Evolutionary conservation across 1,139 yeast genomes (phyloP).

Genomic region (Arxiozyma telluris): DNA sequence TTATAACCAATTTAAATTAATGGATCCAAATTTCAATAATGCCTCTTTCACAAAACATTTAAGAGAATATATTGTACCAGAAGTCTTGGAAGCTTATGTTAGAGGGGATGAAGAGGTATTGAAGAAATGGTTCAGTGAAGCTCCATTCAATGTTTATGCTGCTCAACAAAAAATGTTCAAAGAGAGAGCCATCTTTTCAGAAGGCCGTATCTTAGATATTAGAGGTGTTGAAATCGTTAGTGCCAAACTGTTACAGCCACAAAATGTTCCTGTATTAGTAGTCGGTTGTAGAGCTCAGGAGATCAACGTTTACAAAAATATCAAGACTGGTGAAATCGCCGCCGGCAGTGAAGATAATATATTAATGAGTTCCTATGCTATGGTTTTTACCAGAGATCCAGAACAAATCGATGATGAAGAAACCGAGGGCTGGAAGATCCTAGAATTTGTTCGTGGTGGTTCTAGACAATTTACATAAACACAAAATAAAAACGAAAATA

Average conservation of each 20-base stretch:
- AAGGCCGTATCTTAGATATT: constrained; percentile 84
- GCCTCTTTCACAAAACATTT: constrained; percentile 76
- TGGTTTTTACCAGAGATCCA: constrained; percentile 89
- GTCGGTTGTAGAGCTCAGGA: constrained; percentile 97
- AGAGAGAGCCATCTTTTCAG: constrained; percentile 87
- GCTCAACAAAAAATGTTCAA: constrained; percentile 89
- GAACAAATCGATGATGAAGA: constrained; percentile 84
- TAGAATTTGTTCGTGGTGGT: constrained; percentile 93
- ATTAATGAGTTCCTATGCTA: constrained; percentile 85
- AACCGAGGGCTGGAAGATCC: constrained; percentile 95
- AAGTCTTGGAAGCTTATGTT: constrained; percentile 88
- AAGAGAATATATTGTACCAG: constrained; percentile 91
- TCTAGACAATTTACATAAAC: constrained; percentile 74
- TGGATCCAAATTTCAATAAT: constrained; percentile 82
- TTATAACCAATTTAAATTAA: constrained; percentile 69
- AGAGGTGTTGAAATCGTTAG: constrained; percentile 92
- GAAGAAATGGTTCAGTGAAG: constrained; percentile 91
- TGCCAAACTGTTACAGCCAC: constrained; percentile 82
- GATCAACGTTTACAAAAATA: constrained; percentile 78
- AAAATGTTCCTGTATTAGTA: constrained; percentile 86
- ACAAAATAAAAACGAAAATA: no score
- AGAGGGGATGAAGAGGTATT: constrained; percentile 80
- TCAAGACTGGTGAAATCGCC: constrained; percentile 86
- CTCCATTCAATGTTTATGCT: constrained; percentile 90
- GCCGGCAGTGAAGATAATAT: constrained; percentile 96